Base-by-base conservation (phyloP, 1,139 yeast genomes). In the Nakaseomyces nivariensis region DNA sequence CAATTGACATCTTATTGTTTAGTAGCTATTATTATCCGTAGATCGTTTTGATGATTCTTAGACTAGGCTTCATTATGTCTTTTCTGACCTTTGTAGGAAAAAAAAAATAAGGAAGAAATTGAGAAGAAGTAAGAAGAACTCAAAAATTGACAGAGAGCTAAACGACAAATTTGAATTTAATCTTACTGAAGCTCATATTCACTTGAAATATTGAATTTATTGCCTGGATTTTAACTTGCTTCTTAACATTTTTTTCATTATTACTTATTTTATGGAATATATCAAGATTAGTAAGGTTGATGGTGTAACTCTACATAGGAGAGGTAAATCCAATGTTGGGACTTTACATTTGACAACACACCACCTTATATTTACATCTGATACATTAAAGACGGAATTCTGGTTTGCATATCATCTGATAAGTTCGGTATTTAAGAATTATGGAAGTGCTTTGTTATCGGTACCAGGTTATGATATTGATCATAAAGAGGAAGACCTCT, bases 331-430 rank as follows among this genome's bases (percentile, higher is more conserved):
- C 43, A 71, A 78, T 33, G 67, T 68, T 7, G 98, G 97, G 1
- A 77, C 83, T 5, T 71, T 92, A 40, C 85, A 86, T 55, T 69
- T 92, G 50, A 86, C 96, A 1, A 79, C 90, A 1, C 90, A 84
- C 66, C 98, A 92, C 70, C 72, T 92, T 61, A 92, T 92, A 26
- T 90, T 90, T 67, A 78, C 77, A 50, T 73, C 56, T 47, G 56
- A 55, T n/a, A 58, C 54, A 49, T 67, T 66, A 32, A 69, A 72
- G 37, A 70, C 82, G 52, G 97, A 92, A 63, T 77, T 88, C 25
- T 92, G 98, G 98, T 77, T 89, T 36, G 85, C 96, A 53, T 92
- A 90, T 66, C 97, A 97, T 0, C 79, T 90, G 57, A 82, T 90
- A 45, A 85, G 81, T 45, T 71, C 76, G 50, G 81, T 86, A 2